These are phyloP conservation scores for Aspergillus luchuensis DNA, from an alignment of 2,329 filamentous ascomycete species.

Conservation along the genomic window DNA sequence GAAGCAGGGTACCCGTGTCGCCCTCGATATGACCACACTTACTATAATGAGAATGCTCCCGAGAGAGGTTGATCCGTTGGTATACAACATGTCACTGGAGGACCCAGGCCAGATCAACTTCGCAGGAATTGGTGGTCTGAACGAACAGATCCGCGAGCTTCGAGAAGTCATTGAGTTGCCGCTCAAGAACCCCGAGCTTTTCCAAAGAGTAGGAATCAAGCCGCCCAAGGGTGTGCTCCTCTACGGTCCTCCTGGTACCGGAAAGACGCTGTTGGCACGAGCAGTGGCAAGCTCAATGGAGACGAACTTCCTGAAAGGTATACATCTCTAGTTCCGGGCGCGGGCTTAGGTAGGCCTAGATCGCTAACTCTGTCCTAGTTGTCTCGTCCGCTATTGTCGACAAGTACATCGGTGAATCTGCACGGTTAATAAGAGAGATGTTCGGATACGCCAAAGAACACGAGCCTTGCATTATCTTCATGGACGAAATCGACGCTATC, in stretches of 20 bases:
- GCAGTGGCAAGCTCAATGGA: constrained; percentile 95
- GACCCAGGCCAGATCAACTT: constrained; percentile 98
- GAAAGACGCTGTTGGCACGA: constrained; percentile 91
- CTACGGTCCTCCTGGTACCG: constrained; percentile 94
- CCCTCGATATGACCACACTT: constrained; percentile 98
- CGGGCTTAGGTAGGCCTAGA: background rate
- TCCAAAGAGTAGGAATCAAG: constrained; percentile 96
- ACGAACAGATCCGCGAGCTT: constrained; percentile 96
- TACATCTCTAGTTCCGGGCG: constrained; percentile 19
- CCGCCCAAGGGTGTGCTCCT: constrained; percentile 95
- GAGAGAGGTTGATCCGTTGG: constrained; percentile 94
- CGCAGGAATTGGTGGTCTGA: constrained; percentile 93
- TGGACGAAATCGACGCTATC: constrained; percentile 99
- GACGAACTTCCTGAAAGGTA: constrained; percentile 97
- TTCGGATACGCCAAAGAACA: constrained; percentile 99
- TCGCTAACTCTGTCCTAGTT: constrained; percentile 56
- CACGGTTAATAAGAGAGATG: constrained; percentile 96
- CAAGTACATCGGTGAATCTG: constrained; percentile 99
- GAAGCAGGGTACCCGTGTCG: constrained; percentile 97
- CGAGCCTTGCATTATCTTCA: constrained; percentile 99
- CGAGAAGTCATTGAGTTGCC: constrained; percentile 97
- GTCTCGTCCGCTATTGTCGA: constrained; percentile 98
- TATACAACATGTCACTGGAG: constrained; percentile 99
- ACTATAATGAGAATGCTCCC: constrained; percentile 99
- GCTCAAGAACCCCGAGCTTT: constrained; percentile 97